Base-by-base conservation (phyloP, 106 monocot species). In the Platanthera guangdongensis region DNA sequence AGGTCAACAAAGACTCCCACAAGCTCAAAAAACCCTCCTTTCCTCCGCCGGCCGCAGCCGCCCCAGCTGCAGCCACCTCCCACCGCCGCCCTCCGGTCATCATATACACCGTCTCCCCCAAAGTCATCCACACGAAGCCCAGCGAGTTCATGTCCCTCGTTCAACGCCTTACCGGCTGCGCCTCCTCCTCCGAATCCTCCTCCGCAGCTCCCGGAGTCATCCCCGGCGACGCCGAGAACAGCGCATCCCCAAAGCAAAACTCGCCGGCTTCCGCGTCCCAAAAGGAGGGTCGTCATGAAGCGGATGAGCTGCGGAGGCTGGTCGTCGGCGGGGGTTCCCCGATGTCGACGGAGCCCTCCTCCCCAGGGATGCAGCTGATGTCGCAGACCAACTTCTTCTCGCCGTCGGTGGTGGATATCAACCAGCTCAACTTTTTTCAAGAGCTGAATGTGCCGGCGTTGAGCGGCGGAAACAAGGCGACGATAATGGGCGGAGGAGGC, bases 131-230 rank as follows among this genome's bases (percentile, higher is more conserved):
- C 52, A 52, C 78, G 0, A 69, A 78, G 22, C 78, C 78, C 10
- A 70, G 69, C 69, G 78, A 78, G 69, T 78, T 78, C 78, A 78
- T 78, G 78, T 78, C 78, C 10, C 78, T 78, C 14, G 69, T 78
- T 4, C 78, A 78, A 15, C 68, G 68, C 52, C 78, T 78, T 5
- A 78, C 78, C n/a, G 76, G 76, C 57, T 59, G 57, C 59, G 21
- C 76, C 1, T 45, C 76, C 8, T 64, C 64, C 22, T 21, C 68
- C 52, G 63, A 52, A 1, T 2, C 75, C 16, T 39, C 74, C 28
- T 1, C 54, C 3, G 55, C 16, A 5, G n/a, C 54, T 39, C 39
- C 39, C 3, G 39, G 39, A 39, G 39, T 3, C 74, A 15, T 6
- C 21, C 32, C 15, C 32, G 12, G 14, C 11, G 4, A 6, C 39